phyloP scores from a whole-genome alignment of 2,329 filamentous ascomycete species.

The Leptographium wingfieldii region DNA sequence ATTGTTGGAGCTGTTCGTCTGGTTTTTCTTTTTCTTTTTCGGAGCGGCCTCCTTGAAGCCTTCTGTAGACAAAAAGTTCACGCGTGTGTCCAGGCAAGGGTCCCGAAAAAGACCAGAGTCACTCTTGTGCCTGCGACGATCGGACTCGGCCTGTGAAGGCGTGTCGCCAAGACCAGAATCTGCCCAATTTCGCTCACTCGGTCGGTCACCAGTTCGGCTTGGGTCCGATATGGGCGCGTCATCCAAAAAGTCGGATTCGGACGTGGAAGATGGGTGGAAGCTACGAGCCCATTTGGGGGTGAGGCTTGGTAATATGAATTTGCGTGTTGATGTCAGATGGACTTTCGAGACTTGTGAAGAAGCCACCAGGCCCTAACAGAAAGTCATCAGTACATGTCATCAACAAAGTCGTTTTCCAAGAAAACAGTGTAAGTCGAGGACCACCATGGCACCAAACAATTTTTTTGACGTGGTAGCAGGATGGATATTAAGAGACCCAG shows the following conservation, averaged over 20 bases:
- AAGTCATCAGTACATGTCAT: background rate
- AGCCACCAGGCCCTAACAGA: conserved; percentile 1
- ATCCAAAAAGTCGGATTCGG: conserved; percentile 8
- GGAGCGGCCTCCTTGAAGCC: conserved; percentile 41
- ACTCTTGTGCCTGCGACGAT: conserved; percentile 2
- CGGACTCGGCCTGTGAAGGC: background rate
- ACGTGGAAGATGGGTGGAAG: background rate
- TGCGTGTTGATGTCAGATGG: background rate
- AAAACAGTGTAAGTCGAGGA: background rate
- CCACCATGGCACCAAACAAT: background rate
- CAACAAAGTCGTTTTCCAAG: background rate
- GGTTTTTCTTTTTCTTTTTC: conserved; percentile 40
- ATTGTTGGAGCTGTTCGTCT: conserved; percentile 25
- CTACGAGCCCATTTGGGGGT: conserved; percentile 16
- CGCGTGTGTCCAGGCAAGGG: conserved; percentile 28
- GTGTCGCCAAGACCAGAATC: background rate
- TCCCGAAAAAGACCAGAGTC: conserved; percentile 30
- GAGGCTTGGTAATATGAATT: conserved; percentile 16
- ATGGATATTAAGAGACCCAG: background rate
- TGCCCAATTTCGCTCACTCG: conserved; percentile 4
- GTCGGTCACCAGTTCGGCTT: conserved; percentile 10
- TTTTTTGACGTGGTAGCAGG: background rate
- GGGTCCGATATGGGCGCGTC: conserved; percentile 12
- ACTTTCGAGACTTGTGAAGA: background rate
- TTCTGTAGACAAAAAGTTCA: conserved; percentile 46